Conservation (phyloP, 2,329 filamentous ascomycete species). For the Pyricularia pennisetigena region DNA sequence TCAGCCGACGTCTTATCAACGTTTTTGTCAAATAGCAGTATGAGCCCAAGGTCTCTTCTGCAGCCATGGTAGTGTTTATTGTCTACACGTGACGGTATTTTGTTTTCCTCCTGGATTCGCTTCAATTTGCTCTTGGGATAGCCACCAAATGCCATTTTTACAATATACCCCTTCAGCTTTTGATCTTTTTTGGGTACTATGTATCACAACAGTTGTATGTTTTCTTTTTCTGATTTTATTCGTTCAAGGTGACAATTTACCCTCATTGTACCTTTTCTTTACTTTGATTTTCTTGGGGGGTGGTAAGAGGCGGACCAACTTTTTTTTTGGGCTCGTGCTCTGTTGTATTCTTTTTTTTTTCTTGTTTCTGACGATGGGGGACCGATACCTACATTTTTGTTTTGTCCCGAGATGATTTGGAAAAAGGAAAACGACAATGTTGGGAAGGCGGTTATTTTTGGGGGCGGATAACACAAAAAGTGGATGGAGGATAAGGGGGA, state of each 20-base stretch:
- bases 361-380: not conserved
- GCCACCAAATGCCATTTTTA: not conserved
- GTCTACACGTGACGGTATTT: not conserved
- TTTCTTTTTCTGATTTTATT: not conserved
- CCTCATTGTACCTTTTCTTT: not conserved
- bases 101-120: not conserved
- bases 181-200: not conserved
- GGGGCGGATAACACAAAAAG: not conserved
- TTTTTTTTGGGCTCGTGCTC: not conserved
- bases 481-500: not conserved
- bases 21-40: not conserved
- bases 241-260: not conserved
- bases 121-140: not conserved
- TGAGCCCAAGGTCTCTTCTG: not conserved
- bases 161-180: conserved; percentile 2
- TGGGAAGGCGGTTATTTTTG: not conserved
- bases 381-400: not conserved
- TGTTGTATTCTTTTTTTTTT: not conserved
- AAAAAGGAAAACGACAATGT: not conserved
- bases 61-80: conserved; percentile 8
- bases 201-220: not conserved
- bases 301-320: not conserved
- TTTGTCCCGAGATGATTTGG: not conserved
- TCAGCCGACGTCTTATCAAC: not conserved
- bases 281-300: not conserved